Conservation (phyloP, 257 asterid genomes). For the Rhazya stricta region DNA sequence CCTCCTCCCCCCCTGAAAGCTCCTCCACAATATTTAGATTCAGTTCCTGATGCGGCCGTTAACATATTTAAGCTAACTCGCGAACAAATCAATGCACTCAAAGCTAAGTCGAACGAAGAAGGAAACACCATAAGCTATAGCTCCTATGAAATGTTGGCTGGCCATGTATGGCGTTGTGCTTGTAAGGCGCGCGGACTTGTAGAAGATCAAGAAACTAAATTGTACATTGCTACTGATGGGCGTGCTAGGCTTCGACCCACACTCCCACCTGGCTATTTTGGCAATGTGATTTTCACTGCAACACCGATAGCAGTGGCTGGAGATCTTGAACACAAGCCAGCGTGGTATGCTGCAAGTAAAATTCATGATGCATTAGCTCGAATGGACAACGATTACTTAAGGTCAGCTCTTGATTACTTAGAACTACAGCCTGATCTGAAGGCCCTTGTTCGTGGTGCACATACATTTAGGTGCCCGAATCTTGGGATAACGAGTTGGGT, state of each 20-base stretch:
- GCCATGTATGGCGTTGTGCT: slow-evolving; percentile 73
- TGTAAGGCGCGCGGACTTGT: slow-evolving; percentile 69
- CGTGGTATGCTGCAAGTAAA: slow-evolving; percentile 64
- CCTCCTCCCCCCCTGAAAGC: slow-evolving; percentile 73
- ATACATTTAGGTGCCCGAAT: slow-evolving; percentile 81
- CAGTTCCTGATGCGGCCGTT: slow-evolving; percentile 37
- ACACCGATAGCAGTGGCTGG: slow-evolving; percentile 69
- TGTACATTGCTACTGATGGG: slow-evolving; percentile 85
- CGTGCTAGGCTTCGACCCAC: slow-evolving; percentile 60
- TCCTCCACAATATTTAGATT: slow-evolving; percentile 13
- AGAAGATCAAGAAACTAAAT: slow-evolving; percentile 58
- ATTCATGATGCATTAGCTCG: slow-evolving; percentile 61
- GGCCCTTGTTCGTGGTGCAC: slow-evolving; percentile 82
- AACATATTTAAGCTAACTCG: slow-evolving; percentile 62
- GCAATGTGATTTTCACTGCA: slow-evolving; percentile 77
- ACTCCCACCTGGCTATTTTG: slow-evolving; percentile 77
- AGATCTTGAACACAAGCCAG: slow-evolving; percentile 53
- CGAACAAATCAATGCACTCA: slow-evolving; percentile 53
- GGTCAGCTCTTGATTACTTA: slow-evolving; percentile 82
- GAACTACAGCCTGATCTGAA: slow-evolving; percentile 81
- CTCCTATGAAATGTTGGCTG: slow-evolving; percentile 84
- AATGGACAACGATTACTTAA: slow-evolving; percentile 76
- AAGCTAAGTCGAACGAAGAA: slow-evolving; percentile 63
- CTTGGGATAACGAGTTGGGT: slow-evolving; percentile 92
- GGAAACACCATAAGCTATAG: slow-evolving; percentile 54